Evolutionary conservation across 2,329 filamentous ascomycete genomes (phyloP), one percentile per base, ranked within the genome.

Genomic region (Aspergillus phoenicis): DNA sequence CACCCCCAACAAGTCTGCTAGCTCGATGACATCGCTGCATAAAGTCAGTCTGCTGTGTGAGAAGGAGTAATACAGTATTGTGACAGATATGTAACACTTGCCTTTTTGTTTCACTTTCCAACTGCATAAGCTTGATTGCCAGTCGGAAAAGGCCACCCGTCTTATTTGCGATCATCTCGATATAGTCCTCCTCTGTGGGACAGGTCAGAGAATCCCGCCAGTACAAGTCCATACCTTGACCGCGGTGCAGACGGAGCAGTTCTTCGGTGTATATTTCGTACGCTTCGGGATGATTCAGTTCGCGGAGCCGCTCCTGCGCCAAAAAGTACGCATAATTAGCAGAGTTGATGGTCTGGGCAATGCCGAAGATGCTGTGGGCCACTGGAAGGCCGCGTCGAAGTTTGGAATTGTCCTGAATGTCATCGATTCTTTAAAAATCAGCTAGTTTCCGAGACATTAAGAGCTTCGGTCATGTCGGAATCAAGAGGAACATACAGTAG

Each of bases 1-100:
- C 6, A 75, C 64, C 4, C 75, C 75, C 55, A 77, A 66, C 4
- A 74, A 41, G 49, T 75, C 93, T 71, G 94, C 90, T 17, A 97
- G 85, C 11, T 91, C 69, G 2, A 74, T 69, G 45, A 71, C 75
- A 58, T 79, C 72, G 24, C 60, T 66, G 48, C 15, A 26, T 3
- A 52, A 52, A 20, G 26, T 58, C 33, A 36, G 33, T 53, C 11
- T 20, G 33, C 7, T 11, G n/a, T 20, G 38, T 7, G 5, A 15
- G 3, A 4, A 30, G 28, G 4, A 10, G 28, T 0, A 0, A 1
- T 30, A 30, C 10, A 30, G 10, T 10, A 1, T 11, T 30, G 10
- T 30, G 4, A 30, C 11, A 10, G 28, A 11, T 30, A 30, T 30
- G 28, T 17, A 8, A 3, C 2, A 43, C 33, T 15, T 13, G 39